phyloP scores from a whole-genome alignment of 805 yeast genomes.

The Metschnikowia baotianmanensis region DNA sequence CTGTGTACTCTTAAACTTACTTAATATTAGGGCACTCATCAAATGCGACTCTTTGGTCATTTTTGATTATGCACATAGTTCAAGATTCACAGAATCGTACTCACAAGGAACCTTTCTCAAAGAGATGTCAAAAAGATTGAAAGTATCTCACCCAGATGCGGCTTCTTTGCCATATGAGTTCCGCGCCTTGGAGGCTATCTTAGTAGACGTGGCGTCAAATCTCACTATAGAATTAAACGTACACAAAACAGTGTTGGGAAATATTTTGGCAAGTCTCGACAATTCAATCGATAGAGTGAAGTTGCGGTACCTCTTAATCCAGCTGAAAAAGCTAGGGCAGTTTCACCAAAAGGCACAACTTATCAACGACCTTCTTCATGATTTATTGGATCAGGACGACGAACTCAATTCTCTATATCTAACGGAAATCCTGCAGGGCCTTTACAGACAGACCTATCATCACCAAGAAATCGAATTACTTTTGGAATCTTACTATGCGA shows the following conservation, averaged over 20 bases:
- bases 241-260: conserved; percentile 71
- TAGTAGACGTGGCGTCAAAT: conserved; percentile 75
- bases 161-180: conserved; percentile 73
- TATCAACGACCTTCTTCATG: conserved; percentile 82
- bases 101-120: conserved; percentile 43
- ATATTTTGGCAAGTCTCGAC: conserved; percentile 75
- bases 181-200: conserved; percentile 83
- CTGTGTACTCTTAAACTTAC: conserved; percentile 46
- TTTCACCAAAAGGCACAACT: conserved; percentile 81
- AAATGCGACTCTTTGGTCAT: conserved; percentile 51
- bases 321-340: conserved; percentile 78
- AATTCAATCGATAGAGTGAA: conserved; percentile 76
- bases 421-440: conserved; percentile 52
- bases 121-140: conserved; percentile 40
- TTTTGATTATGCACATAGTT: conserved; percentile 32
- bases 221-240: conserved; percentile 85
- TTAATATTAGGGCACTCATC: conserved; percentile 52
- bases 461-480: conserved; percentile 89
- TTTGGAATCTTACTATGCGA: conserved; percentile 85
- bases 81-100: conserved; percentile 41
- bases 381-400: conserved; percentile 83
- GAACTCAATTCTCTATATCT: conserved; percentile 78
- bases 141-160: conserved; percentile 28
- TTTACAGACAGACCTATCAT: conserved; percentile 52
- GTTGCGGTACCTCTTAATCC: conserved; percentile 73